Base-by-base conservation (phyloP, 2,329 filamentous ascomycete species). In the Westerdykella aurantiaca region DNA sequence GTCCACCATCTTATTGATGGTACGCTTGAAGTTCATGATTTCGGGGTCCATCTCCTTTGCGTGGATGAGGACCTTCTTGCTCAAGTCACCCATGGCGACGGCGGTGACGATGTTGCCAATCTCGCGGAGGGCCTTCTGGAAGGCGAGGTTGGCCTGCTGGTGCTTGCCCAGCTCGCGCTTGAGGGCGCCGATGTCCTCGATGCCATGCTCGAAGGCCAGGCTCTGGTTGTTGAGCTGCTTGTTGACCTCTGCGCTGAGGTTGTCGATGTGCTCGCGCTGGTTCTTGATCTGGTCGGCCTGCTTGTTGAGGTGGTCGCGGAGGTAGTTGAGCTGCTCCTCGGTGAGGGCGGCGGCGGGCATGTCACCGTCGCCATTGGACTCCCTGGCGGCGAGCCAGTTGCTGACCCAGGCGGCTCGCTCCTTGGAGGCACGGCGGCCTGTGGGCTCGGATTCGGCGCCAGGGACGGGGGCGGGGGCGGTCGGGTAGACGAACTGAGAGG, bases 1-100 rank as follows among this genome's bases (percentile, higher is more conserved):
- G 64, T 97, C 91, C 81, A 97, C 95, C 91, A 97, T 97, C 55
- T 87, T 94, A 68, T 97, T 97, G 73, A 97, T 97, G 49, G 91
- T 96, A 59, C 88, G 84, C 72, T 97, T 97, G 76, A 97, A 97
- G 9, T 88, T 90, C 22, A 89, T 93, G 61, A 97, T 97, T 76
- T 97, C 91, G 22, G 90, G 89, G 75, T 97, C 91, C 85, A 96
- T 93, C 72, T 97, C 91, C 54, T 94, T 85, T 4, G 87, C 86
- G 65, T 96, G 93, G 67, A 97, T 94, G 60, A 91, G 82, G 51
- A 96, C 91, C 72, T 95, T 95, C 76, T 95, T 96, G 67, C 89
- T 95, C 48, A 97, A 76, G 64, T 97, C 91, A 69, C 91, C 91
- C 59, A 88, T 88, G 45, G 91, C 93, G 54, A 97, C 93, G 50